A percentile compares a stretch with the other conserved stretches of the same genome.
Evolutionary conservation across 352 stramenopile genomes (phyloP).

Genomic region (Blastocystis sp.): DNA sequence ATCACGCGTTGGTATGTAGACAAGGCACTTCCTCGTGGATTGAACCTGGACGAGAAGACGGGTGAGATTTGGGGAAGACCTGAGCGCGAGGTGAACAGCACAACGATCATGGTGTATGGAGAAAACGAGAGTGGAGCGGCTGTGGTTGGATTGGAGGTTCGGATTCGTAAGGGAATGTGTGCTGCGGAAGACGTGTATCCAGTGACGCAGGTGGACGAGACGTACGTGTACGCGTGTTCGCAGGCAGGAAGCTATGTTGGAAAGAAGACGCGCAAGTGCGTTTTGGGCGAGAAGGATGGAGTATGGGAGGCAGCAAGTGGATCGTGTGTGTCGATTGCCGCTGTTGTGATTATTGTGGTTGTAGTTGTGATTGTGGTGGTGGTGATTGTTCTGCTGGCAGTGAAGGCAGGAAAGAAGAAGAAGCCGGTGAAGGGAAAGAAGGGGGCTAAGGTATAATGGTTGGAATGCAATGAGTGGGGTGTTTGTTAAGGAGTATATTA

Average conservation of each 20-base stretch:
- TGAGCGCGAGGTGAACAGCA: background rate
- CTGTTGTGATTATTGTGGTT: background rate
- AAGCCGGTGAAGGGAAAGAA: background rate
- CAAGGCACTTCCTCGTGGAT: background rate
- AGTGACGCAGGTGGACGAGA: background rate
- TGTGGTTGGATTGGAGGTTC: background rate
- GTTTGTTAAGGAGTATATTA: background rate
- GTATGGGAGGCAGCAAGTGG: background rate
- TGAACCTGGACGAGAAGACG: constrained; percentile 2
- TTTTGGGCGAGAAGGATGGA: background rate
- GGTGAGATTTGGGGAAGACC: constrained; percentile 5
- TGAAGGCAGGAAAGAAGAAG: background rate
- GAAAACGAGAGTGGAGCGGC: background rate
- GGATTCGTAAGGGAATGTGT: background rate
- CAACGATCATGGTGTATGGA: background rate
- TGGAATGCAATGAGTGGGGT: background rate
- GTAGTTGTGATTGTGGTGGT: background rate
- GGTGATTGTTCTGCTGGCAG: background rate
- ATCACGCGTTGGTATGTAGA: background rate
- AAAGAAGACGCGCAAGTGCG: background rate
- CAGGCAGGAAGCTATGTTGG: background rate
- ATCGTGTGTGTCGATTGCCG: background rate
- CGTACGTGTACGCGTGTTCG: background rate
- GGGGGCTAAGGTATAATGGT: background rate
- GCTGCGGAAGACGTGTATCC: background rate